Percentiles rank a stretch among this genome's conserved stretches.
phyloP scores from a whole-genome alignment of 306 rosid species.

The Senna tora region DNA sequence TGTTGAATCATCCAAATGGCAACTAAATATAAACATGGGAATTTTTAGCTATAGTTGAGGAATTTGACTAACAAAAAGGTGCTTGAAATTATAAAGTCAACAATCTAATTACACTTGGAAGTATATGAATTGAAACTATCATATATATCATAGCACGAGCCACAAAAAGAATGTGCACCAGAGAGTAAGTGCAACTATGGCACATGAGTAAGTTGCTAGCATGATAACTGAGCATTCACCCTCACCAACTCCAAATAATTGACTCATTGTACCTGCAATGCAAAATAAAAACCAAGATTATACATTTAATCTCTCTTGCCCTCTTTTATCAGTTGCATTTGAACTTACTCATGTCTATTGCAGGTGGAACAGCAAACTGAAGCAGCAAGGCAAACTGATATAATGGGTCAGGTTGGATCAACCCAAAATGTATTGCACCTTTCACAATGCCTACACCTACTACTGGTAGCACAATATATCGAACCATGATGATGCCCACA shows the following conservation, averaged over 20 bases:
- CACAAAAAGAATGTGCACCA: constrained; percentile 48
- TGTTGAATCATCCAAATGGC: too few relatives aligned
- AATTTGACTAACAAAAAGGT: too few relatives aligned
- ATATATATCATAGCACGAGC: constrained; percentile 33
- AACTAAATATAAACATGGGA: too few relatives aligned
- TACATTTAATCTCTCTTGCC: too few relatives aligned
- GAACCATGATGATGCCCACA: constrained; percentile 43
- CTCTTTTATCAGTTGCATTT: too few relatives aligned
- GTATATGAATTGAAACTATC: too few relatives aligned
- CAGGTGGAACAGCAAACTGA: constrained; percentile 50
- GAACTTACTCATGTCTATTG: constrained; percentile 40
- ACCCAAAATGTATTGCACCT: constrained; percentile 37
- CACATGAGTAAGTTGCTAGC: constrained; percentile 43
- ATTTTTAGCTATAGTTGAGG: too few relatives aligned
- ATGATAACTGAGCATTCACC: constrained; percentile 46
- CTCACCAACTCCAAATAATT: constrained; percentile 46
- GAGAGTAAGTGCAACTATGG: constrained; percentile 38
- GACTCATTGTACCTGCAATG: constrained; percentile 47
- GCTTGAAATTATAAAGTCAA: too few relatives aligned
- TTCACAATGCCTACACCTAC: constrained; percentile 47
- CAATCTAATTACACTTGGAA: too few relatives aligned
- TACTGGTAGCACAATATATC: constrained; percentile 42
- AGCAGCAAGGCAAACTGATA: constrained; percentile 50
- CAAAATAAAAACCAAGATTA: too few relatives aligned
- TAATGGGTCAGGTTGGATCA: constrained; percentile 44